Conservation (phyloP, 2,329 filamentous ascomycete genomes). For the Allantophomopsis cytisporea region DNA sequence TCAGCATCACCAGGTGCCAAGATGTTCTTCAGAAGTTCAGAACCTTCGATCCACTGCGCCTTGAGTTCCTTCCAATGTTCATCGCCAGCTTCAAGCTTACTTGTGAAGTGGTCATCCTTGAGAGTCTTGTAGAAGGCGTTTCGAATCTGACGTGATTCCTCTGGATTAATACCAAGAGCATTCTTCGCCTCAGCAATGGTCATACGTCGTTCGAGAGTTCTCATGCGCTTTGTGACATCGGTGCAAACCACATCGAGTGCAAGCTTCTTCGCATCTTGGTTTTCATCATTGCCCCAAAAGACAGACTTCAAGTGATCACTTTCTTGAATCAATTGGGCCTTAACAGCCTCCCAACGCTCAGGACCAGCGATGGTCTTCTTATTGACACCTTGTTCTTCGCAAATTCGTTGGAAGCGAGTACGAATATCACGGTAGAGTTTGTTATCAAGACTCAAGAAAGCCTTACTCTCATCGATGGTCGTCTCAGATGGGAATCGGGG, state of each 20-base stretch:
- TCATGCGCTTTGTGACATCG: conserved; percentile 71
- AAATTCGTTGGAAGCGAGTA: conserved; percentile 56
- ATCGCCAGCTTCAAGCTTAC: conserved; percentile 58
- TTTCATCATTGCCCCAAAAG: conserved; percentile 43
- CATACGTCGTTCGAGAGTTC: conserved; percentile 50
- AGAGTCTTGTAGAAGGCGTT: conserved; percentile 53
- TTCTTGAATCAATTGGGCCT: conserved; percentile 51
- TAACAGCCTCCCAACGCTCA: conserved; percentile 60
- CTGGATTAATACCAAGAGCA: conserved; percentile 52
- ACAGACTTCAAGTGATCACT: conserved; percentile 47
- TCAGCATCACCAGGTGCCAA: conserved; percentile 36
- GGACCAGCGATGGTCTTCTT: conserved; percentile 68
- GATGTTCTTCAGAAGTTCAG: conserved; percentile 37
- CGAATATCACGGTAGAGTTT: conserved; percentile 50
- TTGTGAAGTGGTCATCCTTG: conserved; percentile 51
- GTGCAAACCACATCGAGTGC: conserved; percentile 70
- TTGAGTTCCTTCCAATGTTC: conserved; percentile 62
- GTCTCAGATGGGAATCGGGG: conserved; percentile 73
- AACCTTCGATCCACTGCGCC: conserved; percentile 48
- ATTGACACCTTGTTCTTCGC: conserved; percentile 48
- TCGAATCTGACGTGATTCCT: conserved; percentile 52
- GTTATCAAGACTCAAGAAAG: conserved; percentile 50
- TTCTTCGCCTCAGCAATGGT: conserved; percentile 65
- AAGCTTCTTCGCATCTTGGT: conserved; percentile 47
- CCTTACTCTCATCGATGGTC: conserved; percentile 66